phyloP scores from a whole-genome alignment of 106 monocot species.

The Acorus calamus region DNA sequence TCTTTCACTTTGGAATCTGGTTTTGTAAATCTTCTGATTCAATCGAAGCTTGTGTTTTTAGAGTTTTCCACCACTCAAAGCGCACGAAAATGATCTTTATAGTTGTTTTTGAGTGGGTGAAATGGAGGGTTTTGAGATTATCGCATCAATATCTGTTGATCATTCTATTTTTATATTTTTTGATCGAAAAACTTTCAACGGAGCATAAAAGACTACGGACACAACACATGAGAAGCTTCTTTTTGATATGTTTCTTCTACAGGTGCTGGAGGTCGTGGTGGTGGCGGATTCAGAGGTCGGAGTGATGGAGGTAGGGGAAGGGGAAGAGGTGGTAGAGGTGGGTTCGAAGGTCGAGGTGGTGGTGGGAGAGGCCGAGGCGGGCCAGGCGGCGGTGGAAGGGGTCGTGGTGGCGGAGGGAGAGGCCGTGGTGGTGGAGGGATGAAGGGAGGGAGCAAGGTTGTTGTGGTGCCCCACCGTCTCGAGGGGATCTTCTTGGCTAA shows the following conservation, averaged over 20 bases:
- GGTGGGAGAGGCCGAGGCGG: conserved; percentile 12
- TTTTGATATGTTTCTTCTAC: conserved; percentile 2
- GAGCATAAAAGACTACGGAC: too few relatives aligned
- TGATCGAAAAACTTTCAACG: too few relatives aligned
- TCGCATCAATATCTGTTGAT: too few relatives aligned
- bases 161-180: too few relatives aligned
- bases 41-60: neutral
- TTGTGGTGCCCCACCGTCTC: conserved; percentile 72
- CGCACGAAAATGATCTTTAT: too few relatives aligned
- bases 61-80: neutral
- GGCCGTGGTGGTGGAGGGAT: conserved; percentile 79
- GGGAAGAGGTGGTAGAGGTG: conserved; percentile 32
- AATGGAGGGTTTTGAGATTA: too few relatives aligned
- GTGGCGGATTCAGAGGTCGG: conserved; percentile 18
- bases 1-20: too few relatives aligned
- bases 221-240: neutral
- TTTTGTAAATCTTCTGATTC: too few relatives aligned
- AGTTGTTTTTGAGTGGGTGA: too few relatives aligned
- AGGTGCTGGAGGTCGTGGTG: neutral
- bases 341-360: conserved; percentile 1
- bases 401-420: conserved; percentile 31
- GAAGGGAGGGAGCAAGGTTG: conserved; percentile 87
- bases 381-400: conserved; percentile 9
- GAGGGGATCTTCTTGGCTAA: conserved; percentile 85
- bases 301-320: conserved; percentile 24